These are phyloP conservation scores for Flagelloscypha sp. DNA, from an alignment of 768 basidiomycete species.

Conservation along the genomic window DNA sequence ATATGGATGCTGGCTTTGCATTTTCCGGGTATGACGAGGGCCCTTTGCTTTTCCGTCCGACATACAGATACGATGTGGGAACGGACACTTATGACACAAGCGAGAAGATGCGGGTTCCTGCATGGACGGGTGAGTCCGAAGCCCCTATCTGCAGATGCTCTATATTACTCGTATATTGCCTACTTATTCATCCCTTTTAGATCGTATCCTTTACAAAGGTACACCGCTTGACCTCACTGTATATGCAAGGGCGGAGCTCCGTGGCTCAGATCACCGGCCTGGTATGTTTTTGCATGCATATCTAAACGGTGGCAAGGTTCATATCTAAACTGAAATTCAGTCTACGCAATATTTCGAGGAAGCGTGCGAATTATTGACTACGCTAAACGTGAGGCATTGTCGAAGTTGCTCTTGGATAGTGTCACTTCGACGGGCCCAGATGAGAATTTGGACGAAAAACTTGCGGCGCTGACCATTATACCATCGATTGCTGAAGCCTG, in stretches of 20 bases:
- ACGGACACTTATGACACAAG: slow-evolving; percentile 89
- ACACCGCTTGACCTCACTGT: slow-evolving; percentile 57
- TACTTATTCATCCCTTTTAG: slow-evolving; percentile 31
- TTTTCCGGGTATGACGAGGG: slow-evolving; percentile 87
- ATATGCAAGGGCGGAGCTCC: slow-evolving; percentile 80
- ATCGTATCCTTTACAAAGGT: slow-evolving; percentile 88
- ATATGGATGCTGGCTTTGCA: slow-evolving; percentile 62
- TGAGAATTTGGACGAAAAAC: slow-evolving; percentile 64
- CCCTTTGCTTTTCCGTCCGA: slow-evolving; percentile 84
- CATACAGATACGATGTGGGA: slow-evolving; percentile 83
- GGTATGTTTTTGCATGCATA: slow-evolving; percentile 32
- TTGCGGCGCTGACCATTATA: slow-evolving; percentile 49
- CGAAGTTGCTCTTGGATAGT: slow-evolving; percentile 57
- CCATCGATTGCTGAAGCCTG: slow-evolving; percentile 30
- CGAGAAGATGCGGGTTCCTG: slow-evolving; percentile 93
- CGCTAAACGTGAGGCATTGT: slow-evolving; percentile 62
- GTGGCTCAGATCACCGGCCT: slow-evolving; percentile 93
- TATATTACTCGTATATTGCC: neutral
- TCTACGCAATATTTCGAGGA: slow-evolving; percentile 77
- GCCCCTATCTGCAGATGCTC: no score
- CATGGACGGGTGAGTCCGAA: slow-evolving; percentile 83
- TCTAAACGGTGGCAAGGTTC: neutral
- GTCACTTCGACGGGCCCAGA: slow-evolving; percentile 55
- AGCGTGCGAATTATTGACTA: slow-evolving; percentile 74
- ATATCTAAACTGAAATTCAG: slow-evolving; percentile 27